Evolutionary conservation across 2,329 filamentous ascomycete genomes (phyloP).

Genomic region (Meredithiella fracta): DNA sequence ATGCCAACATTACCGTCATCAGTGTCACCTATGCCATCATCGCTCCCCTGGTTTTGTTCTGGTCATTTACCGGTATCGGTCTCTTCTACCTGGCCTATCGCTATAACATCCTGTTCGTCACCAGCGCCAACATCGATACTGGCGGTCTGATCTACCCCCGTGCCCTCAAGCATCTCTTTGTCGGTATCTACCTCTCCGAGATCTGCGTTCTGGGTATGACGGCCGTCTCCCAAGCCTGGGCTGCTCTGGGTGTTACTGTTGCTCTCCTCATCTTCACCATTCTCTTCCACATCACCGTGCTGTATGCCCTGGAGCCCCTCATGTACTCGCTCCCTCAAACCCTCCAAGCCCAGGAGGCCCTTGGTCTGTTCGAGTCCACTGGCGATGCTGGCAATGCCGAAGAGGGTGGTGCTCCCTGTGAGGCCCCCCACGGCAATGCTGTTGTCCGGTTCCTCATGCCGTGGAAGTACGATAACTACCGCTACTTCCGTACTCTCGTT

Average conservation of each 20-base stretch:
- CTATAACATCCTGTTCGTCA: constrained; percentile 75
- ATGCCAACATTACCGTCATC: constrained; percentile 58
- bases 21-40: constrained; percentile 70
- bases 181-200: constrained; percentile 65
- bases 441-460: constrained; percentile 41
- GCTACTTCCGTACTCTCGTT: constrained; percentile 50
- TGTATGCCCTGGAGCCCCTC: constrained; percentile 52
- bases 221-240: constrained; percentile 46
- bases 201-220: constrained; percentile 72
- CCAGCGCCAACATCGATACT: constrained; percentile 65
- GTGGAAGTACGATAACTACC: constrained; percentile 59
- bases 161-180: constrained; percentile 71
- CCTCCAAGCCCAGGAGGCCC: constrained; percentile 26
- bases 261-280: constrained; percentile 59
- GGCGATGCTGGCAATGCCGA: constrained; percentile 13
- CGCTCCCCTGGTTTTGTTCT: constrained; percentile 65
- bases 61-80: constrained; percentile 58
- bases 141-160: constrained; percentile 78
- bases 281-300: constrained; percentile 59
- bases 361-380: constrained; percentile 24
- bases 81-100: constrained; percentile 74
- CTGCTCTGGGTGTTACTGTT: constrained; percentile 59
- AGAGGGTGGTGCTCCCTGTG: constrained; percentile 17
- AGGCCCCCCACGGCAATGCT: constrained; percentile 5
- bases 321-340: constrained; percentile 56